Evolutionary conservation across 192 early-diverging fungal genomes (phyloP).

Genomic region (Umbelopsis ramanniana): DNA sequence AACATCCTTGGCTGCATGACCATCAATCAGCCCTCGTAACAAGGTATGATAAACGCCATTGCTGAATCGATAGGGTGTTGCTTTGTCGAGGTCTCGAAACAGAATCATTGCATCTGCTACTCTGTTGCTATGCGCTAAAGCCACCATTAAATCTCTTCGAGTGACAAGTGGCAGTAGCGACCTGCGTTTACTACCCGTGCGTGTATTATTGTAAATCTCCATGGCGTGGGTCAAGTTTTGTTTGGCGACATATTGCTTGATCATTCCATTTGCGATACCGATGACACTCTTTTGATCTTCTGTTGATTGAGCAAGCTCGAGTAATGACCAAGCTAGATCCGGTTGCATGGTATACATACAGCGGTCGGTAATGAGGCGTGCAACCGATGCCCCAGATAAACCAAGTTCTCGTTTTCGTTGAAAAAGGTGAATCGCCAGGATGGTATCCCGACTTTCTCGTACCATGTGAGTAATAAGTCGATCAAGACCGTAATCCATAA

Average conservation of each 20-base stretch:
- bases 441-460: constrained; percentile 9
- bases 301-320: neutral
- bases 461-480: neutral
- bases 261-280: constrained; percentile 3
- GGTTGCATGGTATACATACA: constrained; percentile 22
- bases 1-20: neutral
- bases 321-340: neutral
- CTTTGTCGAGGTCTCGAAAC: neutral
- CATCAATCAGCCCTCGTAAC: constrained; percentile 1
- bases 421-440: neutral
- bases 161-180: constrained; percentile 4
- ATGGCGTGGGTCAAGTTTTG: constrained; percentile 10
- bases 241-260: constrained; percentile 3
- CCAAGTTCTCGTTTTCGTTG: constrained; percentile 6
- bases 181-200: neutral
- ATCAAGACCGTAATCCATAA: constrained; percentile 1
- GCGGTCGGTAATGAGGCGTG: constrained; percentile 2
- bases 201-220: constrained; percentile 2
- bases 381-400: constrained; percentile 7
- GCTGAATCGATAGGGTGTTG: constrained; percentile 9
- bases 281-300: neutral
- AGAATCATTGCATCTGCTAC: constrained; percentile 7
- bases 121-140: neutral
- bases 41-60: neutral
- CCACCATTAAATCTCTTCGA: constrained; percentile 11